phyloP scores from a whole-genome alignment of 306 rosid genomes.

The Acacia melanoxylon region DNA sequence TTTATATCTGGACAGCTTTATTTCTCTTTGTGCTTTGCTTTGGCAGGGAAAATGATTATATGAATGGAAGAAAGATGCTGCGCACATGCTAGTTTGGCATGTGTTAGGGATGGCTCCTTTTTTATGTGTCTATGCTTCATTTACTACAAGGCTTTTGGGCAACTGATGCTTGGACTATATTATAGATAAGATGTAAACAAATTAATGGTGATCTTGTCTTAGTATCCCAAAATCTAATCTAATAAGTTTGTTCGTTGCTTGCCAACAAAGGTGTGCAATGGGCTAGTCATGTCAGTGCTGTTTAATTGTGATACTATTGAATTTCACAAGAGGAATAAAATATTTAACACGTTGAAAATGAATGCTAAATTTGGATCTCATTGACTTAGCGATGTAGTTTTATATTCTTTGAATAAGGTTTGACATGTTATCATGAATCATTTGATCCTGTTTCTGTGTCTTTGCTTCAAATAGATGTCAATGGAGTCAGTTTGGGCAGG shows the following conservation, averaged over 20 bases:
- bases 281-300: background rate
- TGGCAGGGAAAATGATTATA: background rate
- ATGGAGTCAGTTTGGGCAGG: background rate
- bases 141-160: background rate
- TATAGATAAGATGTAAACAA: background rate
- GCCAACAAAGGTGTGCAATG: background rate
- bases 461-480: background rate
- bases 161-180: background rate
- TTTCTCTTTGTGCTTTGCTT: background rate
- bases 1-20: too few species aligned
- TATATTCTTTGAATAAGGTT: constrained; percentile 4
- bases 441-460: background rate
- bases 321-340: background rate
- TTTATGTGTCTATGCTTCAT: background rate
- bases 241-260: background rate
- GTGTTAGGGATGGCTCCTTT: background rate
- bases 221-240: background rate
- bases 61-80: constrained; percentile 1
- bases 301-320: background rate
- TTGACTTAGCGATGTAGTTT: background rate
- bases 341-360: background rate
- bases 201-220: background rate
- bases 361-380: background rate
- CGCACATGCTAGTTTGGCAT: background rate
- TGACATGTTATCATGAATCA: background rate